Percentiles rank a stretch among this genome's conserved stretches.
phyloP scores from a whole-genome alignment of 2,329 filamentous ascomycete species.

The Talaromyces sp. region DNA sequence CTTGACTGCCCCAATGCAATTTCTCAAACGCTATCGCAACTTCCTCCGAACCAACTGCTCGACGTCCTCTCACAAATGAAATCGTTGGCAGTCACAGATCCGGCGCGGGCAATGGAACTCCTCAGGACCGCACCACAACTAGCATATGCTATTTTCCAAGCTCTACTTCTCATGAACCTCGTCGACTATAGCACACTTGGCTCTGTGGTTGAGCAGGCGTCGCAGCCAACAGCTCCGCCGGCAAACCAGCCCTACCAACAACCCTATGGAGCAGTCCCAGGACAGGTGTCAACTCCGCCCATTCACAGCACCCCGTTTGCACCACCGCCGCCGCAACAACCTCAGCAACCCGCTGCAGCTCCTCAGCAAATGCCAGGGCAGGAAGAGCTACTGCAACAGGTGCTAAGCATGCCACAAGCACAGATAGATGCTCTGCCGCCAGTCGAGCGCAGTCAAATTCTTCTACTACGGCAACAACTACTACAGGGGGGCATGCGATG shows the following conservation, averaged over 20 bases:
- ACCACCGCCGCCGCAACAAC: conserved; percentile 42
- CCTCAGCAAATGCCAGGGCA: conserved; percentile 54
- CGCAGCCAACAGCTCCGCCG: conserved; percentile 37
- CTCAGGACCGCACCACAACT: conserved; percentile 87
- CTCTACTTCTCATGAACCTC: conserved; percentile 84
- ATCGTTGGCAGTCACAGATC: conserved; percentile 74
- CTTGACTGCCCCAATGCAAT: conserved; percentile 86
- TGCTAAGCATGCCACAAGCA: conserved; percentile 73
- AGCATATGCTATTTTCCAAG: conserved; percentile 91
- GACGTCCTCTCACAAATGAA: conserved; percentile 96
- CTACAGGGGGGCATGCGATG: conserved; percentile 38
- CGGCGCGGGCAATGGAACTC: conserved; percentile 77
- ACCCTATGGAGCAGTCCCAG: conserved; percentile 31
- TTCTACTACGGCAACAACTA: conserved; percentile 67
- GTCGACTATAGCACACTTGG: conserved; percentile 80
- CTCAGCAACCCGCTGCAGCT: conserved; percentile 19
- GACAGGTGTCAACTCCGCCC: conserved; percentile 51
- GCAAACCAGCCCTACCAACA: conserved; percentile 32
- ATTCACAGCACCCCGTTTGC: conserved; percentile 38
- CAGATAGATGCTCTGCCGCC: conserved; percentile 76
- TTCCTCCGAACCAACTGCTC: conserved; percentile 83
- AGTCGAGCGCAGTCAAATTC: conserved; percentile 71
- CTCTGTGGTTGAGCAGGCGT: conserved; percentile 67
- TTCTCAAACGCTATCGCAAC: conserved; percentile 79
- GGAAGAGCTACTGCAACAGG: conserved; percentile 72